Conservation (phyloP, 805 yeast genomes). For the Candida nemodendra region DNA sequence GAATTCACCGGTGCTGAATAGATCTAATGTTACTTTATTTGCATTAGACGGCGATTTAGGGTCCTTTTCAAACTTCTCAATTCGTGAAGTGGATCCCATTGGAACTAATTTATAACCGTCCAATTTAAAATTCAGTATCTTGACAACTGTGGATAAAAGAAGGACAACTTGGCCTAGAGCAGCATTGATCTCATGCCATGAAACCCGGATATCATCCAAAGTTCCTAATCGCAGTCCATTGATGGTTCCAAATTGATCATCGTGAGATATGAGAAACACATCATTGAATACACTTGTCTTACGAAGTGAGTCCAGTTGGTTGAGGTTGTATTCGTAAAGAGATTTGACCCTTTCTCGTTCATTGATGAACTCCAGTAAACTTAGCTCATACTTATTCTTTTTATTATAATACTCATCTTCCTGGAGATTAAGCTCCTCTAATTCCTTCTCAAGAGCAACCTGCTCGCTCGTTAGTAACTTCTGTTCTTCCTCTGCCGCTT, state of each 20-base stretch:
- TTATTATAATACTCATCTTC: conserved; percentile 45
- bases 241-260: conserved; percentile 83
- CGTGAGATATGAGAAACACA: conserved; percentile 79
- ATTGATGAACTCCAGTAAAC: conserved; percentile 46
- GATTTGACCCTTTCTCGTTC: conserved; percentile 65
- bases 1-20: conserved; percentile 70
- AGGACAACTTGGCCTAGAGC: conserved; percentile 84
- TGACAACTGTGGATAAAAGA: conserved; percentile 61
- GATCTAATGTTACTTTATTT: conserved; percentile 46
- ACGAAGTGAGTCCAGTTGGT: conserved; percentile 68
- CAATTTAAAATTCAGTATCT: conserved; percentile 54
- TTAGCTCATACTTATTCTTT: conserved; percentile 57
- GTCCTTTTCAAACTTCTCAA: conserved; percentile 53
- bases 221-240: conserved; percentile 84
- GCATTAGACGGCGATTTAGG: conserved; percentile 32
- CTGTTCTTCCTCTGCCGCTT: conserved; percentile 42
- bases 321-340: conserved; percentile 57
- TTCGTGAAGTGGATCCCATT: conserved; percentile 78
- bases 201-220: conserved; percentile 55
- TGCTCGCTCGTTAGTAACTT: conserved; percentile 49
- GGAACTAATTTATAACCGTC: conserved; percentile 68
- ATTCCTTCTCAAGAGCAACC: conserved; percentile 40
- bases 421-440: conserved; percentile 37
- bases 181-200: conserved; percentile 91
- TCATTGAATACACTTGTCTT: conserved; percentile 80